Evolutionary conservation across 805 yeast species (phyloP).

Genomic region (Kodamaea sagamina): DNA sequence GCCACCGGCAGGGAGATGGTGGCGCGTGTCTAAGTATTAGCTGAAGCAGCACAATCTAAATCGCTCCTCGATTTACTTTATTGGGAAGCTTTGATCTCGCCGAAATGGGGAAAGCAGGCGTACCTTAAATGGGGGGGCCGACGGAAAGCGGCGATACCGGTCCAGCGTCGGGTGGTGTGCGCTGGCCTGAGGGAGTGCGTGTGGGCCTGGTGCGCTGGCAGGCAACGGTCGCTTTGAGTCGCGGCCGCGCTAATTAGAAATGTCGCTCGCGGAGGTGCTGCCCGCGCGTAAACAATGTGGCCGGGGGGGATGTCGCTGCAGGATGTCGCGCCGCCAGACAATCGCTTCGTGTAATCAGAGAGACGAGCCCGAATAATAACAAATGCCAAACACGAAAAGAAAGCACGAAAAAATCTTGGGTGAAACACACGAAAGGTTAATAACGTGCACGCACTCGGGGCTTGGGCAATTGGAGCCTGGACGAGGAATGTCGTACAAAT

Average conservation of each 20-base stretch:
- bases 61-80: conserved; percentile 4
- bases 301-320: too few species aligned
- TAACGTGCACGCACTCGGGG: not conserved
- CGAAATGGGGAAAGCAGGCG: conserved; percentile 3
- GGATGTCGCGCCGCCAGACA: not conserved
- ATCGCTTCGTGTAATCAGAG: not conserved
- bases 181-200: too few species aligned
- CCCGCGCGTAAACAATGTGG: too few species aligned
- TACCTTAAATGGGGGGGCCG: conserved; percentile 1
- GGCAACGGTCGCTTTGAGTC: too few species aligned
- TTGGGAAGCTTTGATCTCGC: conserved; percentile 2
- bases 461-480: conserved; percentile 1
- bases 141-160: too few species aligned
- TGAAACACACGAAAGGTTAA: conserved; percentile 6
- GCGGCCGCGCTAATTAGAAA: too few species aligned
- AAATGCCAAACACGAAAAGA: not conserved
- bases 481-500: conserved; percentile 1
- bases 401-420: not conserved
- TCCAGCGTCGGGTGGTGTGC: too few species aligned
- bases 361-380: not conserved
- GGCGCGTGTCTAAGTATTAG: conserved; percentile 3
- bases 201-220: too few species aligned
- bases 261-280: too few species aligned
- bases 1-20: not conserved
- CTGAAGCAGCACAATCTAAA: conserved; percentile 1